phyloP scores from a whole-genome alignment of 1,139 yeast genomes.

The Candida frijolesensis region DNA sequence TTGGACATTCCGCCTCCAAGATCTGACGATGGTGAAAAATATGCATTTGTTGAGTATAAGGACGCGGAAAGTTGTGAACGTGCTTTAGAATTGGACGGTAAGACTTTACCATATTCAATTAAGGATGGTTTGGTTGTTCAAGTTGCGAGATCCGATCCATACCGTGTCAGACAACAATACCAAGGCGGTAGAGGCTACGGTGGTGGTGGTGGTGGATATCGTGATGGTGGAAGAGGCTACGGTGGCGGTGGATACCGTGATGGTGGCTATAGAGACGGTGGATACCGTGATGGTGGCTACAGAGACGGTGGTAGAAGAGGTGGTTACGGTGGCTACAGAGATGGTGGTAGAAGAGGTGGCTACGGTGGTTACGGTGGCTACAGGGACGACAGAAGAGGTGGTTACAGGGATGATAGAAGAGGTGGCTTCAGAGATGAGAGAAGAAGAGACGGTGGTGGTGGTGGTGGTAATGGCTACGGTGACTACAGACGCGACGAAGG shows the following conservation, averaged over 20 bases:
- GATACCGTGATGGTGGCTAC: constrained; percentile 12
- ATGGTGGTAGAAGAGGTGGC: constrained; percentile 17
- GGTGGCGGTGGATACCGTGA: constrained; percentile 7
- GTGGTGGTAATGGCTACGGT: constrained; percentile 20
- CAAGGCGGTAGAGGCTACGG: constrained; percentile 36
- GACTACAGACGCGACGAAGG: constrained; percentile 14
- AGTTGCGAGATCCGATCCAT: constrained; percentile 60
- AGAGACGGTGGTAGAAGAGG: constrained; percentile 14
- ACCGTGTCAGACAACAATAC: constrained; percentile 38
- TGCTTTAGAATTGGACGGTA: constrained; percentile 57
- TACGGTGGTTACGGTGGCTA: constrained; percentile 22
- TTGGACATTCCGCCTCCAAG: constrained; percentile 74
- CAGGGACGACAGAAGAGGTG: constrained; percentile 25
- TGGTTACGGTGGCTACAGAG: constrained; percentile 18
- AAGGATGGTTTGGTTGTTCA: constrained; percentile 53
- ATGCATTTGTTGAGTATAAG: constrained; percentile 73
- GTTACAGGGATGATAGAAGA: constrained; percentile 15
- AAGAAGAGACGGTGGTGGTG: constrained; percentile 22
- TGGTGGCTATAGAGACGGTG: constrained; percentile 13
- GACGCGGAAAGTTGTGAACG: constrained; percentile 61
- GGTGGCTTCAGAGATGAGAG: constrained; percentile 20
- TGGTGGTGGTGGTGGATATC: constrained; percentile 19
- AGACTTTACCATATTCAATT: constrained; percentile 41
- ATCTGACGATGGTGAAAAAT: constrained; percentile 62
- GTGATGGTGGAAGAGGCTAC: constrained; percentile 18